These are phyloP conservation scores for Elaeis oleifera DNA, from an alignment of 202 grass and related monocot species.

Conservation along the genomic window DNA sequence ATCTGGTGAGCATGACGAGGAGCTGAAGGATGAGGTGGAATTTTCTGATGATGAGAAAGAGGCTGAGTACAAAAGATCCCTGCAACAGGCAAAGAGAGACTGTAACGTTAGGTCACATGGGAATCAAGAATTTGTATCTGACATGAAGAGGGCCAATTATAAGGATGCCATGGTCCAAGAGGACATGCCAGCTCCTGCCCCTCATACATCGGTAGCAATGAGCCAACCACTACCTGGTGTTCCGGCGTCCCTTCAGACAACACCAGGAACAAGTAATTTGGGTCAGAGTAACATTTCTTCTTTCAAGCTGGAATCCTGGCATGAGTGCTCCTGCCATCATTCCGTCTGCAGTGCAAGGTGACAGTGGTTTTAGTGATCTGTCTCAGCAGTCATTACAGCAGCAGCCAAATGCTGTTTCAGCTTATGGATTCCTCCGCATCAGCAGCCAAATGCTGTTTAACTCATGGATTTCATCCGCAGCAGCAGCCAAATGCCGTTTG, in stretches of 20 bases:
- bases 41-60: conserved; percentile 98
- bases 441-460: too few species aligned
- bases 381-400: conserved; percentile 39
- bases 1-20: conserved; percentile 54
- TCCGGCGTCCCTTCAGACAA: background rate
- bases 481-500: too few species aligned
- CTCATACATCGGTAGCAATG: conserved; percentile 14
- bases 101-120: conserved; percentile 35
- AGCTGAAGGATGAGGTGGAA: conserved; percentile 45
- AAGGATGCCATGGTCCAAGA: conserved; percentile 26
- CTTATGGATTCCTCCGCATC: too few species aligned
- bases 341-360: conserved; percentile 40
- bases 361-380: conserved; percentile 35
- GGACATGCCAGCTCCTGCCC: conserved; percentile 18
- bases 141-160: conserved; percentile 43
- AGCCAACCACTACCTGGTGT: conserved; percentile 19
- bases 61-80: conserved; percentile 57
- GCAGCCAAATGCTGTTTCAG: background rate
- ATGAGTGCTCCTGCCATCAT: conserved; percentile 28
- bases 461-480: too few species aligned
- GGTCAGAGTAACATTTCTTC: conserved; percentile 1
- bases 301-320: conserved; percentile 16
- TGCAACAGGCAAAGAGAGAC: conserved; percentile 46
- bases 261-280: conserved; percentile 4
- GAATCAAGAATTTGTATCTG: conserved; percentile 28